phyloP scores from a whole-genome alignment of 257 asterid genomes.

The Rauvolfia tetraphylla region DNA sequence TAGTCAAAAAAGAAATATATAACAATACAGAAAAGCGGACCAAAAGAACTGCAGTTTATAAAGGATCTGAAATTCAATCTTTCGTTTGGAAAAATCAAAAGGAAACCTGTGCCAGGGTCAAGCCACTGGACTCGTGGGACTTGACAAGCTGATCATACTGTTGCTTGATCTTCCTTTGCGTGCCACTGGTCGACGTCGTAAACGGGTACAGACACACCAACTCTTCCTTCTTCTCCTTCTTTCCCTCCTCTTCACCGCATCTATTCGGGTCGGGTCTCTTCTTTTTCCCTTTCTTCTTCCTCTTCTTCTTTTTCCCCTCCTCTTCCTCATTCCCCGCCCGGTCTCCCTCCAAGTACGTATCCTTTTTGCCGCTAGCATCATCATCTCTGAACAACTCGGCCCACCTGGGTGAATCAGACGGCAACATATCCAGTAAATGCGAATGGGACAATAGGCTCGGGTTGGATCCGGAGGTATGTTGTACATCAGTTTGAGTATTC shows the following conservation, averaged over 20 bases:
- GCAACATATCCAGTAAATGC: slow-evolving; percentile 57
- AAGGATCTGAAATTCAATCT: background rate
- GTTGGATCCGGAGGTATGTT: slow-evolving; percentile 21
- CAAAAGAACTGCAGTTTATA: too few species aligned
- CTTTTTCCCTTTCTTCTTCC: slow-evolving; percentile 63
- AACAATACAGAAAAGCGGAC: background rate
- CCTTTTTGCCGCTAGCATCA: slow-evolving; percentile 31
- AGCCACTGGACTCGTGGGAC: slow-evolving; percentile 66
- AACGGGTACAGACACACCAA: slow-evolving; percentile 64
- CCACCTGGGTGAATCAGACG: slow-evolving; percentile 55
- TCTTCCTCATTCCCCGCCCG: slow-evolving; percentile 16
- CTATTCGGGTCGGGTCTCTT: slow-evolving; percentile 46
- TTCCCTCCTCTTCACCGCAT: slow-evolving; percentile 27
- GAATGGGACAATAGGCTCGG: slow-evolving; percentile 46
- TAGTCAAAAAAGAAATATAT: background rate
- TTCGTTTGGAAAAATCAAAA: background rate
- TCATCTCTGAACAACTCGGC: slow-evolving; percentile 33
- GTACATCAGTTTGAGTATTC: background rate
- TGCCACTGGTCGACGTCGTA: slow-evolving; percentile 60
- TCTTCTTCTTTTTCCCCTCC: slow-evolving; percentile 38
- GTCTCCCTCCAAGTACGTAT: slow-evolving; percentile 29
- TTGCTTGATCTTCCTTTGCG: slow-evolving; percentile 76
- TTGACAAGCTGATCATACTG: slow-evolving; percentile 74
- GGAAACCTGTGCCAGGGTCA: slow-evolving; percentile 67
- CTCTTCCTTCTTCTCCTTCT: slow-evolving; percentile 43